Percentiles rank a stretch among this genome's conserved stretches.
These are phyloP conservation scores for Exophiala mesophila DNA, from an alignment of 2,329 filamentous ascomycete genomes.

Conservation along the genomic window DNA sequence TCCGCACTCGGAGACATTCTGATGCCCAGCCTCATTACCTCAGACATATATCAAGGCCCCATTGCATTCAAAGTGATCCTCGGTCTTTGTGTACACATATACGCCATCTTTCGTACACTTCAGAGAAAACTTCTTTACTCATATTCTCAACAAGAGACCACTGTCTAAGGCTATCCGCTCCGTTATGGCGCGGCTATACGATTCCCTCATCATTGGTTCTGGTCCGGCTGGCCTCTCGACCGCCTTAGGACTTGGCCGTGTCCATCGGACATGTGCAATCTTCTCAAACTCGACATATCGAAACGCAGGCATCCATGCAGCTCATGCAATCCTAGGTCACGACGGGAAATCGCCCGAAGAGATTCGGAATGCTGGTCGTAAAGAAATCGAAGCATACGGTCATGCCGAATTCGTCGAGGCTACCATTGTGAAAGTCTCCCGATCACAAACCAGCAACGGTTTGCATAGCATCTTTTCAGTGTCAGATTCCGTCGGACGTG, in stretches of 20 bases:
- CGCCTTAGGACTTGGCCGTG: constrained; percentile 25
- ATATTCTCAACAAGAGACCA: too few species aligned
- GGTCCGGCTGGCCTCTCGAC: constrained; percentile 25
- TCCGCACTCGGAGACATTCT: too few species aligned
- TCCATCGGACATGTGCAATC: constrained; percentile 23
- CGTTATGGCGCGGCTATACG: not conserved
- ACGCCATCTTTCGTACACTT: too few species aligned
- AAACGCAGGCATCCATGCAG: constrained; percentile 24
- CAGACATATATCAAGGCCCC: too few species aligned
- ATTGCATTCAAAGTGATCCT: too few species aligned
- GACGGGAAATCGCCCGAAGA: constrained; percentile 26
- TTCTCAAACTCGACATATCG: constrained; percentile 26
- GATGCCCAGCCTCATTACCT: too few species aligned
- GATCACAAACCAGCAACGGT: constrained; percentile 4
- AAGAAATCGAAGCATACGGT: constrained; percentile 24
- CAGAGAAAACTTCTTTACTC: too few species aligned
- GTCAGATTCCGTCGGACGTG: constrained; percentile 10
- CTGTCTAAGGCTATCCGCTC: too few species aligned
- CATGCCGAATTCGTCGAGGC: constrained; percentile 9
- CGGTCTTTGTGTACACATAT: too few species aligned
- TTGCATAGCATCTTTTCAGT: constrained; percentile 12
- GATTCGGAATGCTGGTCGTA: constrained; percentile 19
- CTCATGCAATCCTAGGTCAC: constrained; percentile 22
- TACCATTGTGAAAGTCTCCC: constrained; percentile 6
- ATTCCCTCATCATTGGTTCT: constrained; percentile 3